phyloP scores from a whole-genome alignment of 2,329 filamentous ascomycete species.

The Colletotrichum aenigma region DNA sequence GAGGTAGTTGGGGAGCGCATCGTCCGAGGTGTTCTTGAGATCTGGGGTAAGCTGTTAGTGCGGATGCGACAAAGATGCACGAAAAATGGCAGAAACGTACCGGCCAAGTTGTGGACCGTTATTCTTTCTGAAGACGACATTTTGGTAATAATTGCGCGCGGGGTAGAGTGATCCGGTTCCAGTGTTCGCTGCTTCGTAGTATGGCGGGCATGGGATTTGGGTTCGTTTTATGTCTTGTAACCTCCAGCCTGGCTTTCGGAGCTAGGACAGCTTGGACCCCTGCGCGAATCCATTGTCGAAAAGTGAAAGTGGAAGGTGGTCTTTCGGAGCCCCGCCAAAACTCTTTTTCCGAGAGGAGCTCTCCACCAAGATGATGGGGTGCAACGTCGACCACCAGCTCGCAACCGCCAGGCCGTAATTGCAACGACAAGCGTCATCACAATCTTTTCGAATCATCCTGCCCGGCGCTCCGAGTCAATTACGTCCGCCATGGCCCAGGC shows the following conservation, averaged over 20 bases:
- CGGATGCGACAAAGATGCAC: conserved; percentile 2
- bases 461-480: not conserved
- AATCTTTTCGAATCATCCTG: not conserved
- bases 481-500: conserved; percentile 76
- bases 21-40: conserved; percentile 95
- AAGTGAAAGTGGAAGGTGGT: conserved; percentile 25
- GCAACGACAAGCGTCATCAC: not conserved
- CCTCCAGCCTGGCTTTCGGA: conserved; percentile 19
- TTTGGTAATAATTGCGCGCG: not conserved
- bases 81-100: conserved; percentile 38
- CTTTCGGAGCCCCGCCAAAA: conserved; percentile 22
- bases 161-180: not conserved
- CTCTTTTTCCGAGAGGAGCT: conserved; percentile 20
- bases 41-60: conserved; percentile 56
- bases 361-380: not conserved
- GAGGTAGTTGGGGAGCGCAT: conserved; percentile 92
- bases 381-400: not conserved
- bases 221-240: conserved; percentile 12
- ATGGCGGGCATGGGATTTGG: not conserved
- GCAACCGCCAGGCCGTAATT: not conserved
- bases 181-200: not conserved
- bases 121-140: conserved; percentile 62
- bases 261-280: conserved; percentile 17
- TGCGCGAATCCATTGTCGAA: not conserved
- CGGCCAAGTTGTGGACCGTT: conserved; percentile 70